A percentile compares a stretch with the other conserved stretches of the same genome.
phyloP scores from a whole-genome alignment of 768 basidiomycete genomes.

The Mycena galopus region DNA sequence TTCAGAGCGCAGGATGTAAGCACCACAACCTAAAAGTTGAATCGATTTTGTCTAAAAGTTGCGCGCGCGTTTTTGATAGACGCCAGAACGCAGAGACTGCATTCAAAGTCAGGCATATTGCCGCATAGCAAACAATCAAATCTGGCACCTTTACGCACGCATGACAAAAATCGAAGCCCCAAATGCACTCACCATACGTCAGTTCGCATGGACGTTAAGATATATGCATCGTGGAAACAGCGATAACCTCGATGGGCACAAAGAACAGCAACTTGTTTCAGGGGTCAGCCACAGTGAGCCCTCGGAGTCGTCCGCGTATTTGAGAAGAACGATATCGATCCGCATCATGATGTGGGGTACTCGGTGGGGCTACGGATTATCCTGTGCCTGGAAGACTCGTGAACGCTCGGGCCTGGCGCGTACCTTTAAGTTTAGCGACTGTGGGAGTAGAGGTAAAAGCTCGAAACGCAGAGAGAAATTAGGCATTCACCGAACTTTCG shows the following conservation, averaged over 20 bases:
- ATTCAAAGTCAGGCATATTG: background rate
- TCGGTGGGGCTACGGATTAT: background rate
- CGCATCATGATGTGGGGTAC: constrained; percentile 19
- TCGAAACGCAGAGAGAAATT: too few relatives aligned
- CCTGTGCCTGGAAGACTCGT: constrained; percentile 11
- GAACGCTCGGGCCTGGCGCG: background rate
- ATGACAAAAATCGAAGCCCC: background rate
- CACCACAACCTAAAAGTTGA: too few relatives aligned
- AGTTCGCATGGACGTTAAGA: background rate
- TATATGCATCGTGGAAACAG: background rate
- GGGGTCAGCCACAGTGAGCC: background rate
- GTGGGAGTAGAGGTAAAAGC: too few relatives aligned
- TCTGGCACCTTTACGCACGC: background rate
- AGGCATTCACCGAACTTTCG: too few relatives aligned
- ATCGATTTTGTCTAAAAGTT: too few relatives aligned
- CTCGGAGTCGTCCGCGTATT: background rate
- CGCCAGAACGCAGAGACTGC: background rate
- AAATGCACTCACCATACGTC: background rate
- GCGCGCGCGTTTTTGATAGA: background rate
- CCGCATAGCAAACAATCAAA: background rate
- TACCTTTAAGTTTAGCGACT: background rate
- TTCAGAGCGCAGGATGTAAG: too few relatives aligned
- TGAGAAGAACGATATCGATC: constrained; percentile 20
- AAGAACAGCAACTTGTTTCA: constrained; percentile 24
- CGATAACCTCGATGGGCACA: background rate